Evolutionary conservation across 2,329 filamentous ascomycete species (phyloP).

Genomic region (Xylariaceae sp.): DNA sequence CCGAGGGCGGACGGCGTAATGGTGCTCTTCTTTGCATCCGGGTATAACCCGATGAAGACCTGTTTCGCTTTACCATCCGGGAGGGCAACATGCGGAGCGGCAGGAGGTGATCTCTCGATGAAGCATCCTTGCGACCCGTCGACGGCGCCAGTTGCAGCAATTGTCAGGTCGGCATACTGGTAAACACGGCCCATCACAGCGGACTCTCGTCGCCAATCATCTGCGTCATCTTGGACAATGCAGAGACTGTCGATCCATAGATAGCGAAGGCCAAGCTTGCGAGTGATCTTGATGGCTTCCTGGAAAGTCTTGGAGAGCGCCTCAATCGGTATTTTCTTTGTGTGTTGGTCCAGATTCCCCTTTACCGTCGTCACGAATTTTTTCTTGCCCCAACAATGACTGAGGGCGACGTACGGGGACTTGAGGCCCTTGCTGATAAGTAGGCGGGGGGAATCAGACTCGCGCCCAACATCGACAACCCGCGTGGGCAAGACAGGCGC

Average conservation of each 20-base stretch:
- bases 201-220: background rate
- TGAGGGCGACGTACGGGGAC: background rate
- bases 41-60: background rate
- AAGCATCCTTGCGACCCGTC: background rate
- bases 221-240: background rate
- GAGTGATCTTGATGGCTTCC: background rate
- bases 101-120: background rate
- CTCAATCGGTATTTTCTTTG: background rate
- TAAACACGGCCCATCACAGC: background rate
- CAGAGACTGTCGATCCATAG: background rate
- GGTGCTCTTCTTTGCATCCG: background rate
- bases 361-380: background rate
- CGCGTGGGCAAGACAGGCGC: background rate
- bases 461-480: background rate
- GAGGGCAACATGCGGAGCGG: background rate
- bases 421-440: background rate
- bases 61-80: background rate
- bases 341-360: background rate
- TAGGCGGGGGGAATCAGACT: background rate
- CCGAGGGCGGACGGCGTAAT: background rate
- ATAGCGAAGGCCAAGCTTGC: background rate
- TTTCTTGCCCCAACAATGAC: background rate
- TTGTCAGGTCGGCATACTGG: background rate
- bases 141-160: background rate
- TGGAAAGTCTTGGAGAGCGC: background rate